Percentiles rank a stretch among this genome's conserved stretches.
These are phyloP conservation scores for Protomyces inundatus DNA, from an alignment of 1,139 yeast species.

Conservation along the genomic window DNA sequence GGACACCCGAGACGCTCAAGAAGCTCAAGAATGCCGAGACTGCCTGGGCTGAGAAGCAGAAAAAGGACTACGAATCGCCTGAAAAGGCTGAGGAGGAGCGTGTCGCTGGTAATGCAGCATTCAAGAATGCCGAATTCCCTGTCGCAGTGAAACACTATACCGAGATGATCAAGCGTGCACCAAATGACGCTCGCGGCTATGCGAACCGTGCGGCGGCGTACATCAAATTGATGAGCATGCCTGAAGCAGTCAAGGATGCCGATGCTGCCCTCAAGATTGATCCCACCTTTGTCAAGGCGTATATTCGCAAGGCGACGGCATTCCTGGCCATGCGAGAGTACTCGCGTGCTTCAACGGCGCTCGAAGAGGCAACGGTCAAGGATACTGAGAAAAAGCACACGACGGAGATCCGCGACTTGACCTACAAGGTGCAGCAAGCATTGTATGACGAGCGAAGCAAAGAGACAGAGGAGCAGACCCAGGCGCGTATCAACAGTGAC, in stretches of 20 bases:
- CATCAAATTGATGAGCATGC: constrained; percentile 91
- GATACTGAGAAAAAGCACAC: constrained; percentile 53
- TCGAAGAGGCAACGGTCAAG: constrained; percentile 67
- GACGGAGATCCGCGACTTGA: constrained; percentile 79
- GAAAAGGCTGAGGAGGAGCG: constrained; percentile 95
- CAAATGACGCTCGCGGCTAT: constrained; percentile 93
- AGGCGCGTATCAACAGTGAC: constrained; percentile 84
- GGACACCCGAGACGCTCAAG: constrained; percentile 88
- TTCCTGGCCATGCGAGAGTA: constrained; percentile 87
- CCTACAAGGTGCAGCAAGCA: constrained; percentile 68
- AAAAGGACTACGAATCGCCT: constrained; percentile 74
- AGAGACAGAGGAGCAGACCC: constrained; percentile 91
- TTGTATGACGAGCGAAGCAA: constrained; percentile 79
- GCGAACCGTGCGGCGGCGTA: constrained; percentile 97
- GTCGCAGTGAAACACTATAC: constrained; percentile 89
- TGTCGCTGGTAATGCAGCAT: constrained; percentile 80
- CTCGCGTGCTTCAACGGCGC: constrained; percentile 73
- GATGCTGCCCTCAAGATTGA: constrained; percentile 82
- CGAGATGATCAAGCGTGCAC: constrained; percentile 94
- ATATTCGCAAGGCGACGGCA: constrained; percentile 93
- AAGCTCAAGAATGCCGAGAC: constrained; percentile 86
- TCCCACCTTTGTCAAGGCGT: constrained; percentile 86
- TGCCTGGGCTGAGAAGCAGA: constrained; percentile 71
- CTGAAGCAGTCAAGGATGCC: constrained; percentile 92
- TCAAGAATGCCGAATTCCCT: constrained; percentile 94